These are phyloP conservation scores for Candida silvicultrix DNA, from an alignment of 805 yeast genomes.

Conservation along the genomic window DNA sequence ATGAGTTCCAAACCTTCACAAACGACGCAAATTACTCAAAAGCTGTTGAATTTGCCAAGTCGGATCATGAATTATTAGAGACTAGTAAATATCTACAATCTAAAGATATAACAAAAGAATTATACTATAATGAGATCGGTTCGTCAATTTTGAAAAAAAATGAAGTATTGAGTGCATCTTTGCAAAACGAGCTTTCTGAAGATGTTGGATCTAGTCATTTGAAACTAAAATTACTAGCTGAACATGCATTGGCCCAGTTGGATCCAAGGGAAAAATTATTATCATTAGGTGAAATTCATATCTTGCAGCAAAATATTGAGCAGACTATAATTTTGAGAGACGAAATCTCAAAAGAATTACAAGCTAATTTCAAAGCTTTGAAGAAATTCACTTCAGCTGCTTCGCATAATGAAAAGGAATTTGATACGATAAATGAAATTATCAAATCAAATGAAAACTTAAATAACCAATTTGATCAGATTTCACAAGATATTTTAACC, in stretches of 20 bases:
- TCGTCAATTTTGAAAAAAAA: not conserved
- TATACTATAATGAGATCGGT: not conserved
- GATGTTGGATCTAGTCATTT: conserved; percentile 10
- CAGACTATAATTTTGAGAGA: not conserved
- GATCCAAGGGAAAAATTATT: not conserved
- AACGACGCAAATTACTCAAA: conserved; percentile 1
- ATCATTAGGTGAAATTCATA: not conserved
- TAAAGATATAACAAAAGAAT: not conserved
- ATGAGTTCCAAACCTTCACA: conserved; percentile 2
- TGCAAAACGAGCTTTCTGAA: conserved; percentile 10
- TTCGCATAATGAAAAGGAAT: not conserved
- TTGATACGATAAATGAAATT: not conserved
- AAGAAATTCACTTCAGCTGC: not conserved
- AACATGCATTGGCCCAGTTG: conserved; percentile 13
- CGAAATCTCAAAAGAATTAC: not conserved
- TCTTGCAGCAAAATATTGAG: not conserved
- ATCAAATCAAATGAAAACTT: conserved; percentile 10
- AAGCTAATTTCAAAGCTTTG: not conserved
- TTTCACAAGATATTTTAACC: not conserved
- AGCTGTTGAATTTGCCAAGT: conserved; percentile 5
- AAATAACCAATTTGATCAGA: not conserved
- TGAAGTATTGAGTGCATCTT: conserved; percentile 5
- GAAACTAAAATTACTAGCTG: conserved; percentile 16
- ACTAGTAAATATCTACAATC: conserved; percentile 2
- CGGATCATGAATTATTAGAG: conserved; percentile 7